phyloP scores from a whole-genome alignment of 2,329 filamentous ascomycete species.

The Colletotrichum navitas region DNA sequence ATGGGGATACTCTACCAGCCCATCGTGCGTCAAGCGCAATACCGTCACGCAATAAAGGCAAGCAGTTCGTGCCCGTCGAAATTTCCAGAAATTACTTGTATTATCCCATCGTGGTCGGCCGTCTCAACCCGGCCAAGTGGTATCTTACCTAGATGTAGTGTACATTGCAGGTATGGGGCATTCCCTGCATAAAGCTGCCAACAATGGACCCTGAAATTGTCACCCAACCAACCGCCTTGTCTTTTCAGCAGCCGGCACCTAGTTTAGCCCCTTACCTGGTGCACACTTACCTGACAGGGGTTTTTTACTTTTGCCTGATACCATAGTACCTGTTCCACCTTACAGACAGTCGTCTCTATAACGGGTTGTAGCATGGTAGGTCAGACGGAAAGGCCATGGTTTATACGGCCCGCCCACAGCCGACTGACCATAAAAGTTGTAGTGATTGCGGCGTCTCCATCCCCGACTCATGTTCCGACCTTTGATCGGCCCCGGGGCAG shows the following conservation, averaged over 20 bases:
- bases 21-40: neutral
- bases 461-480: conserved; percentile 31
- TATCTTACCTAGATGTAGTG: neutral
- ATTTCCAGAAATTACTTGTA: conserved; percentile 23
- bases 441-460: conserved; percentile 20
- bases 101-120: conserved; percentile 10
- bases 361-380: conserved; percentile 1
- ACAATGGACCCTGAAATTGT: conserved; percentile 31
- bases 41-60: neutral
- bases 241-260: conserved; percentile 4
- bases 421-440: neutral
- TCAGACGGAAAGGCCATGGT: neutral
- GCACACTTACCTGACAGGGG: neutral
- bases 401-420: neutral
- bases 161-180: neutral
- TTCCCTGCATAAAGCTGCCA: conserved; percentile 23
- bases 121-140: conserved; percentile 4
- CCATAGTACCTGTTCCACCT: no score
- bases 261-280: neutral
- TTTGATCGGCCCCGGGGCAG: conserved; percentile 21
- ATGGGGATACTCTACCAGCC: neutral
- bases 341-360: neutral
- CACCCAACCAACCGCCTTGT: conserved; percentile 1
- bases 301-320: no score
- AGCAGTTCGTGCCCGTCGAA: conserved; percentile 15